A percentile compares a stretch with the other conserved stretches of the same genome.
Evolutionary conservation across 2,329 filamentous ascomycete genomes (phyloP).

Genomic region (Teratosphaeria gauchensis): DNA sequence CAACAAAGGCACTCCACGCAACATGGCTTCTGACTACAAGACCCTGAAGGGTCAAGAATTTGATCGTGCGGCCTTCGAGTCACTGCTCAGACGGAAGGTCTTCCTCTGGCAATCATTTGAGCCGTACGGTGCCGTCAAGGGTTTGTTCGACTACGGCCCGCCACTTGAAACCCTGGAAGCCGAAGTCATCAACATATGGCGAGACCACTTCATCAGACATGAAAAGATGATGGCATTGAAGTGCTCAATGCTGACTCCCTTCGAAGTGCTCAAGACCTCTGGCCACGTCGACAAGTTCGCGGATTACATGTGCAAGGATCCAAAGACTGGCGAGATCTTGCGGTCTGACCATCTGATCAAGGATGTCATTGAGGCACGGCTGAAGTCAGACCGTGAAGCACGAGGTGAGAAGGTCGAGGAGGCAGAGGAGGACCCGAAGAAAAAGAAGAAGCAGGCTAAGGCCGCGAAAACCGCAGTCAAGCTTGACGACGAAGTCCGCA

Average conservation of each 20-base stretch:
- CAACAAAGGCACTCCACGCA: neutral
- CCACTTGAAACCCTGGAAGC: slow-evolving; percentile 78
- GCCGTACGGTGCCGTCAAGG: slow-evolving; percentile 53
- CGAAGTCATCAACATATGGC: slow-evolving; percentile 81
- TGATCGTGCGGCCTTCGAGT: slow-evolving; percentile 72
- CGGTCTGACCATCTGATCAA: slow-evolving; percentile 94
- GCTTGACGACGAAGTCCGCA: slow-evolving; percentile 73
- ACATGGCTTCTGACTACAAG: slow-evolving; percentile 44
- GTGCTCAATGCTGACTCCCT: slow-evolving; percentile 86
- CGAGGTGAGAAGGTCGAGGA: slow-evolving; percentile 69
- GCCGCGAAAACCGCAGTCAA: slow-evolving; percentile 51
- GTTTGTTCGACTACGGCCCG: slow-evolving; percentile 84
- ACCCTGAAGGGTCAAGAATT: slow-evolving; percentile 86
- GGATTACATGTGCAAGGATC: slow-evolving; percentile 90
- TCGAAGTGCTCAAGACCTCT: slow-evolving; percentile 82
- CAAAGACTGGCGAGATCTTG: slow-evolving; percentile 93
- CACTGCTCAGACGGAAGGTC: slow-evolving; percentile 73
- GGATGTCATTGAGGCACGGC: slow-evolving; percentile 74
- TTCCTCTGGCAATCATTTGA: slow-evolving; percentile 97
- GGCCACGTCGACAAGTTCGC: slow-evolving; percentile 97
- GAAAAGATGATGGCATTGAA: slow-evolving; percentile 95
- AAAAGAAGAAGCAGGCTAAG: slow-evolving; percentile 73
- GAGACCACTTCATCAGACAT: slow-evolving; percentile 86
- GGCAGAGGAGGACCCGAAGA: slow-evolving; percentile 69
- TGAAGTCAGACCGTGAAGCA: slow-evolving; percentile 88